Evolutionary conservation across 257 asterid species (phyloP).

Genomic region (Plantago elongata): DNA sequence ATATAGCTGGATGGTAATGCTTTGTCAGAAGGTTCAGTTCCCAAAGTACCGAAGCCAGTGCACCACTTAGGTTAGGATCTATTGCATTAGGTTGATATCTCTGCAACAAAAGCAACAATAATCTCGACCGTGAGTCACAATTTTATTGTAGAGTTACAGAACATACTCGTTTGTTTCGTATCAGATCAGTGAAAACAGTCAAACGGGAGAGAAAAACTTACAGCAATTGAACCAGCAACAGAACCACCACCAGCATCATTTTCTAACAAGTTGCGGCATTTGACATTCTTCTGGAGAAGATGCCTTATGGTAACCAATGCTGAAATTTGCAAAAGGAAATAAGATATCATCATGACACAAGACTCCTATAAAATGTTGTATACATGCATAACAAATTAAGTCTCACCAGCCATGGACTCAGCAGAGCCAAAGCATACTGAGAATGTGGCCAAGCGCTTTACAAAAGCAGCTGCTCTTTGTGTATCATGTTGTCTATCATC

Average conservation of each 20-base stretch:
- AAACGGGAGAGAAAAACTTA: slow-evolving; percentile 29
- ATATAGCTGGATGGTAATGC: slow-evolving; percentile 73
- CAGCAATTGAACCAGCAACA: slow-evolving; percentile 89
- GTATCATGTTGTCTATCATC: slow-evolving; percentile 94
- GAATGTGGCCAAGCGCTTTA: slow-evolving; percentile 78
- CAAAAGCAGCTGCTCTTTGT: slow-evolving; percentile 97
- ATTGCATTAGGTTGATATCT: slow-evolving; percentile 71
- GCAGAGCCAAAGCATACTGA: slow-evolving; percentile 75
- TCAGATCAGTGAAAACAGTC: neutral
- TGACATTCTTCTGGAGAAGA: slow-evolving; percentile 77
- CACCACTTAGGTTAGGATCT: slow-evolving; percentile 95
- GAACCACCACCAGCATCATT: slow-evolving; percentile 97
- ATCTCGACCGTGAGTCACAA: slow-evolving; percentile 9
- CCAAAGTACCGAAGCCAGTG: slow-evolving; percentile 96
- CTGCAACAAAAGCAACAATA: slow-evolving; percentile 35
- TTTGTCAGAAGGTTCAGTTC: slow-evolving; percentile 79
- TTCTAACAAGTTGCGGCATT: slow-evolving; percentile 86
- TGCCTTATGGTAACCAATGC: slow-evolving; percentile 84
- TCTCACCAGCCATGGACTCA: slow-evolving; percentile 88
- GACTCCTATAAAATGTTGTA: neutral
- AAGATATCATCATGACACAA: slow-evolving; percentile 1
- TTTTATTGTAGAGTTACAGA: neutral
- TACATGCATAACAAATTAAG: neutral
- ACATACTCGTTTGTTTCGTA: neutral
- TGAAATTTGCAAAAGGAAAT: slow-evolving; percentile 29